Percentiles rank a stretch among this genome's conserved stretches.
Conservation (phyloP, 306 rosid genomes). For the Pueraria montana region DNA sequence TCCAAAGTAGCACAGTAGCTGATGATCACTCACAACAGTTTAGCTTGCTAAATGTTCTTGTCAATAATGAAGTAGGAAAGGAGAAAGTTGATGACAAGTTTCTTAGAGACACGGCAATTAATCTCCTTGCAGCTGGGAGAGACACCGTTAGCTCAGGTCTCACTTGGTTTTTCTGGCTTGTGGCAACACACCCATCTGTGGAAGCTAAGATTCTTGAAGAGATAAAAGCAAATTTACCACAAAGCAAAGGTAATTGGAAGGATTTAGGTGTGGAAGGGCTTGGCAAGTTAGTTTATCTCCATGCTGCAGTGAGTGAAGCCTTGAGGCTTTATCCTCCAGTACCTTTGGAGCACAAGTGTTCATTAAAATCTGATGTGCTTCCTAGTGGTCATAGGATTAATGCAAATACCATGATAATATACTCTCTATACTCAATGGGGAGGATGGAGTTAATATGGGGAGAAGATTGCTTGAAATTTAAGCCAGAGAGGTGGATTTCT, state of each 20-base stretch:
- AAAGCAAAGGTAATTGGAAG: conserved; percentile 4
- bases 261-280: conserved; percentile 23
- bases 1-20: not conserved
- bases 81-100: not conserved
- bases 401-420: conserved; percentile 15
- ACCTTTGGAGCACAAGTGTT: conserved; percentile 17
- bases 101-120: conserved; percentile 20
- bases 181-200: conserved; percentile 25
- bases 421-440: conserved; percentile 21
- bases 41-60: conserved; percentile 6
- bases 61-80: not conserved
- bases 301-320: conserved; percentile 21
- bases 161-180: conserved; percentile 35
- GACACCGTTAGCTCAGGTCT: conserved; percentile 3
- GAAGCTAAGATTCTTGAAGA: conserved; percentile 29
- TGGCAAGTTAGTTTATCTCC: conserved; percentile 26
- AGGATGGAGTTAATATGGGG: conserved; percentile 16
- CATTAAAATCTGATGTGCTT: conserved; percentile 20
- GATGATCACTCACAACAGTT: not conserved
- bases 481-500: conserved; percentile 27
- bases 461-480: conserved; percentile 25
- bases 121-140: conserved; percentile 21
- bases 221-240: not conserved
- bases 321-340: conserved; percentile 41
- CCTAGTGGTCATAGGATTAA: conserved; percentile 38